A percentile compares a stretch with the other conserved stretches of the same genome.
phyloP scores from a whole-genome alignment of 352 stramenopile species.

The Phytophthora multivora region DNA sequence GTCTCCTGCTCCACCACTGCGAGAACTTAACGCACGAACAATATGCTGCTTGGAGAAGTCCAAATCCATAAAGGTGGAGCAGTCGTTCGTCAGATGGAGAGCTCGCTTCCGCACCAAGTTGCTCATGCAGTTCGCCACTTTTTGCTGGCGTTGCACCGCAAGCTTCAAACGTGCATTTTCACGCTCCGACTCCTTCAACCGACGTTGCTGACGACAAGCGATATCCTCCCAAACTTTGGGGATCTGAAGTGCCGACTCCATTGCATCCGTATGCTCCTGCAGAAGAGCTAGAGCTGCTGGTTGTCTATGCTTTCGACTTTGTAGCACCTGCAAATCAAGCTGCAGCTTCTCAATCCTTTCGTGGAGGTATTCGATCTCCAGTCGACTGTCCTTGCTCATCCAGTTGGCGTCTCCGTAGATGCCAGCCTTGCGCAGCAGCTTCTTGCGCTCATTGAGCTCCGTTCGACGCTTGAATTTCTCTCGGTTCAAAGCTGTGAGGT shows the following conservation, averaged over 20 bases:
- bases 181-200: conserved; percentile 38
- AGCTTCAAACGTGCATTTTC: conserved; percentile 51
- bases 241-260: conserved; percentile 11
- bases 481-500: conserved; percentile 1
- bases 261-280: conserved; percentile 4
- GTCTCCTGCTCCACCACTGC: conserved; percentile 25
- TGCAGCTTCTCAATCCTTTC: conserved; percentile 69
- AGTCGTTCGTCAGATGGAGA: conserved; percentile 29
- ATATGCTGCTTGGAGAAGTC: conserved; percentile 25
- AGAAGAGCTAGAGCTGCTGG: background rate
- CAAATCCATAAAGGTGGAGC: conserved; percentile 28
- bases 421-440: conserved; percentile 37
- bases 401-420: conserved; percentile 40
- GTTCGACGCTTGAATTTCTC: conserved; percentile 21
- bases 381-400: conserved; percentile 44
- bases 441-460: conserved; percentile 40
- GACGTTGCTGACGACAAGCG: conserved; percentile 35
- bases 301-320: conserved; percentile 26
- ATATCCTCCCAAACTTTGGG: conserved; percentile 40
- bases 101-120: conserved; percentile 32
- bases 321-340: conserved; percentile 54
- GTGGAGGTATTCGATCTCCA: conserved; percentile 71
- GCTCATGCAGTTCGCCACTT: conserved; percentile 24
- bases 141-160: conserved; percentile 42
- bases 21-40: conserved; percentile 22